Conservation (phyloP, 2,329 filamentous ascomycete species). For the Fusarium sp. region DNA sequence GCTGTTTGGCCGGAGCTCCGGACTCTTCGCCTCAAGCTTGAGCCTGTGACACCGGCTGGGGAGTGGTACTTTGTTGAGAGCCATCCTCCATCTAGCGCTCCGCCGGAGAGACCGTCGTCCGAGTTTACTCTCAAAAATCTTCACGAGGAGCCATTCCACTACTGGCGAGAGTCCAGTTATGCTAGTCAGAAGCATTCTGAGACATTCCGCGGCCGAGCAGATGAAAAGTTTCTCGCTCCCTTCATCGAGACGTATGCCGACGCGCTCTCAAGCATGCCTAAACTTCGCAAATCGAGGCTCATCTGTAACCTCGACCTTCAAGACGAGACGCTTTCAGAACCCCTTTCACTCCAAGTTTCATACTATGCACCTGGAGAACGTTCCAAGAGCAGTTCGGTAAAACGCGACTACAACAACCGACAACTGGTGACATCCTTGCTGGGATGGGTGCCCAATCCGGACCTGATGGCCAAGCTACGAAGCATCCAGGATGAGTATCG, state of each 20-base stretch:
- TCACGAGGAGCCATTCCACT: slow-evolving; percentile 4
- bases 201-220: not conserved
- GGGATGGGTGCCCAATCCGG: slow-evolving; percentile 7
- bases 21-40: not conserved
- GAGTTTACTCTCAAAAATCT: not conserved
- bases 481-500: slow-evolving; percentile 8
- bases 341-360: not conserved
- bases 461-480: slow-evolving; percentile 3
- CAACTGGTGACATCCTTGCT: slow-evolving; percentile 5
- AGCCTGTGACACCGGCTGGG: not conserved
- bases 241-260: slow-evolving; percentile 3
- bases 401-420: not conserved
- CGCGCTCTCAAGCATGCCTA: slow-evolving; percentile 12
- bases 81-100: not conserved
- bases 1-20: slow-evolving; percentile 1
- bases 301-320: not conserved
- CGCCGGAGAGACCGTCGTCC: not conserved
- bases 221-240: not conserved
- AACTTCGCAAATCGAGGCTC: not conserved
- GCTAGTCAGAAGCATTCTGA: not conserved
- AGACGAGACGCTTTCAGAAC: not conserved
- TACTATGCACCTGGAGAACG: slow-evolving; percentile 5
- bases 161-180: not conserved
- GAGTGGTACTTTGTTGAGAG: slow-evolving; percentile 6
- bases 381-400: not conserved